phyloP scores from a whole-genome alignment of 768 basidiomycete species.

The Hydnum rufescens region DNA sequence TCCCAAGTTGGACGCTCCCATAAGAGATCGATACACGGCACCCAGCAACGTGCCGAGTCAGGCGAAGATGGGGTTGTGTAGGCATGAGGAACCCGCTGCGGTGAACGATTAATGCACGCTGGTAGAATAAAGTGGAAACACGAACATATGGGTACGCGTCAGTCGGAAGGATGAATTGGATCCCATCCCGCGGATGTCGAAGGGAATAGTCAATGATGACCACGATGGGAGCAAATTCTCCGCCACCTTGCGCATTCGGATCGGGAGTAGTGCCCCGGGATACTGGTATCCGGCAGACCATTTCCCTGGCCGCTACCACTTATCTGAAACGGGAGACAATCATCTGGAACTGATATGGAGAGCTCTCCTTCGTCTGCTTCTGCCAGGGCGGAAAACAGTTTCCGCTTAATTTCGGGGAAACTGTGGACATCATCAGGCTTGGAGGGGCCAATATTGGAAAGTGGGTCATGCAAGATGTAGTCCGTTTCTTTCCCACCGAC shows the following conservation, averaged over 20 bases:
- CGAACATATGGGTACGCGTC: constrained; percentile 75
- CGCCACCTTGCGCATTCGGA: constrained; percentile 23
- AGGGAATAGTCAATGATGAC: constrained; percentile 67
- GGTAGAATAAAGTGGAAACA: constrained; percentile 8
- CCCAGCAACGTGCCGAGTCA: constrained; percentile 91
- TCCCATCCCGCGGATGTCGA: constrained; percentile 61
- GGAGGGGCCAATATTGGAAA: constrained; percentile 40
- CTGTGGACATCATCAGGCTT: constrained; percentile 62
- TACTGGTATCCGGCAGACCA: neutral
- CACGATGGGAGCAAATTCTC: constrained; percentile 57
- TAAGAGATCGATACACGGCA: constrained; percentile 86
- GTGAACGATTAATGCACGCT: neutral
- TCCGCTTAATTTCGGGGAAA: constrained; percentile 85
- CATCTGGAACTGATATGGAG: constrained; percentile 67
- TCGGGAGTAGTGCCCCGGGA: constrained; percentile 73
- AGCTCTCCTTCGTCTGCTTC: constrained; percentile 91
- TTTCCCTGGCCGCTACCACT: neutral
- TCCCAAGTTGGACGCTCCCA: constrained; percentile 99
- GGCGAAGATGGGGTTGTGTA: constrained; percentile 77
- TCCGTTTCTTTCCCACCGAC: constrained; percentile 54
- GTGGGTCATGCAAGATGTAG: constrained; percentile 60
- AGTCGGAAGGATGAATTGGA: constrained; percentile 65
- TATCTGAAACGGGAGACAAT: constrained; percentile 44
- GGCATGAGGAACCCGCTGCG: constrained; percentile 77
- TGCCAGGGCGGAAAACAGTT: constrained; percentile 72